Conservation (phyloP, 768 basidiomycete species). For the Xerocomellus dryophilus region DNA sequence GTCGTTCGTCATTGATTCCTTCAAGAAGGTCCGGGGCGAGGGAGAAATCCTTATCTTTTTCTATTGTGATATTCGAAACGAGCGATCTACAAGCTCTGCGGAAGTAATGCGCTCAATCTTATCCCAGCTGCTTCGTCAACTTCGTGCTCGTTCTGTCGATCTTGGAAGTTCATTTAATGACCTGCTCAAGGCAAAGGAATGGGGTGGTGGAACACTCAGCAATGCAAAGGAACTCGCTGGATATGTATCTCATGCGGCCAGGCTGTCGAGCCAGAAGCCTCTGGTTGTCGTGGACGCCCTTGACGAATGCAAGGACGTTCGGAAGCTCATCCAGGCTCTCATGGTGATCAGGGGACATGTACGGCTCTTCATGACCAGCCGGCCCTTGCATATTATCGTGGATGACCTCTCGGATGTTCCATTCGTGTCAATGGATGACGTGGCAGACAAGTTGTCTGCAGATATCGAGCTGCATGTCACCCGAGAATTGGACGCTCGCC, state of each 20-base stretch:
- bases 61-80: slow-evolving; percentile 1
- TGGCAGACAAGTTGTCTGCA: neutral
- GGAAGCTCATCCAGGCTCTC: neutral
- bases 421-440: neutral
- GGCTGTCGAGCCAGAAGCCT: neutral
- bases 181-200: neutral
- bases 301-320: slow-evolving; percentile 2
- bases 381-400: neutral
- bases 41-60: neutral
- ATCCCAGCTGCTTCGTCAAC: neutral
- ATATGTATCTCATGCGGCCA: neutral
- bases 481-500: neutral
- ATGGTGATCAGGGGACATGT: neutral
- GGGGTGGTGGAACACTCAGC: neutral
- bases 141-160: neutral
- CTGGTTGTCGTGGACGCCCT: slow-evolving; percentile 4
- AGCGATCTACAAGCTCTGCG: neutral
- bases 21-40: neutral
- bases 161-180: neutral
- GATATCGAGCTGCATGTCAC: slow-evolving; percentile 1
- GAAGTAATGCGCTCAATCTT: slow-evolving; percentile 4
- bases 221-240: neutral
- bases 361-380: neutral
- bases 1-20: slow-evolving; percentile 2
- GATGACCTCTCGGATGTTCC: neutral